Conservation (phyloP, 2,329 filamentous ascomycete species). For the Pezicula radicicola region DNA sequence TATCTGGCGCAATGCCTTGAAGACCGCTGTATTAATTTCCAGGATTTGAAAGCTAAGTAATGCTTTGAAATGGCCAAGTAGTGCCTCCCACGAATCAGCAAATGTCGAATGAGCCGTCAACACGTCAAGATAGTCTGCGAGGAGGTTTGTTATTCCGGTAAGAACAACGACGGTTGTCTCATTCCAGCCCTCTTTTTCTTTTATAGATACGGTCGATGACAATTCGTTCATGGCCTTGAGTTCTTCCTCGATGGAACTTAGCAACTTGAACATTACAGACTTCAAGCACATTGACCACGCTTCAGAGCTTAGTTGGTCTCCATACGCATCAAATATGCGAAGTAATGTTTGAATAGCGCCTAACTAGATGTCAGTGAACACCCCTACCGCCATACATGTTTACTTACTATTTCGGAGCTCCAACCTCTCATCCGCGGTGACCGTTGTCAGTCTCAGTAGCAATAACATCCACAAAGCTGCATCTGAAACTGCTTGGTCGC, state of each 20-base stretch:
- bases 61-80: conserved; percentile 66
- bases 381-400: conserved; percentile 12
- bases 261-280: conserved; percentile 74
- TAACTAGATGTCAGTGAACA: conserved; percentile 33
- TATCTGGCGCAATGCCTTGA: conserved; percentile 63
- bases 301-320: conserved; percentile 71
- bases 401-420: conserved; percentile 72
- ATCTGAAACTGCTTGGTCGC: conserved; percentile 58
- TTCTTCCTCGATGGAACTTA: conserved; percentile 65
- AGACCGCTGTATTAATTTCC: conserved; percentile 70
- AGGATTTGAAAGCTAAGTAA: conserved; percentile 61
- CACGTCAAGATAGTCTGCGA: conserved; percentile 73
- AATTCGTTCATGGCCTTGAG: conserved; percentile 36
- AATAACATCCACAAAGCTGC: conserved; percentile 78
- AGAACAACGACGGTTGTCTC: conserved; percentile 74
- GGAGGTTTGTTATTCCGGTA: conserved; percentile 67
- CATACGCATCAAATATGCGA: conserved; percentile 88
- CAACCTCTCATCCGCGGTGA: conserved; percentile 67
- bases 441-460: conserved; percentile 65
- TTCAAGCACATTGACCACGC: conserved; percentile 84
- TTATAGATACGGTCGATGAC: conserved; percentile 33
- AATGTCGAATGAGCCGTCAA: conserved; percentile 67
- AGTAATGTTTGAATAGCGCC: conserved; percentile 85
- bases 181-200: conserved; percentile 58
- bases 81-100: conserved; percentile 69